These are phyloP conservation scores for Aphanomyces astaci DNA, from an alignment of 352 stramenopile genomes.

Conservation along the genomic window DNA sequence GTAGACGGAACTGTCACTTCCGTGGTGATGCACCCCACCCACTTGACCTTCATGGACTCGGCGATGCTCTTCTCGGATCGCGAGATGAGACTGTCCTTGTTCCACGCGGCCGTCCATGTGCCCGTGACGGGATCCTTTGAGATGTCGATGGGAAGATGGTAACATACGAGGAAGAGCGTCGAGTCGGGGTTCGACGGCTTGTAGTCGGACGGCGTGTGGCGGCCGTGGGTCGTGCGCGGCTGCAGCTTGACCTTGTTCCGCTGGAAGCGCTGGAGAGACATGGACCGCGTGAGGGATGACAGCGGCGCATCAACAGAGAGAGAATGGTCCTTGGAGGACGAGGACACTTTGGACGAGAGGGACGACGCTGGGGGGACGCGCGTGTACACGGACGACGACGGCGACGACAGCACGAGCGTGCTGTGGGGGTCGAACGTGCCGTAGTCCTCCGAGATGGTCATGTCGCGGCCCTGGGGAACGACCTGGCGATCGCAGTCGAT, in stretches of 20 bases:
- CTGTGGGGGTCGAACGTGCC: conserved; percentile 56
- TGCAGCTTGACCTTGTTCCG: conserved; percentile 60
- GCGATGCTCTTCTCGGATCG: conserved; percentile 82
- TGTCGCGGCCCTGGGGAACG: conserved; percentile 68
- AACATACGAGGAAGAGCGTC: conserved; percentile 88
- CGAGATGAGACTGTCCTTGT: conserved; percentile 88
- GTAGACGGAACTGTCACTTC: conserved; percentile 1
- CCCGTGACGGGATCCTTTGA: conserved; percentile 50
- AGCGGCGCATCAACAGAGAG: conserved; percentile 18
- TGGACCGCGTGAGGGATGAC: conserved; percentile 17
- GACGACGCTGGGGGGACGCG: conserved; percentile 29
- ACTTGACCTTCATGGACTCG: conserved; percentile 76
- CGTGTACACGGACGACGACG: conserved; percentile 31
- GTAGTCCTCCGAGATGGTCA: conserved; percentile 72
- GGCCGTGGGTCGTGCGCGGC: conserved; percentile 55
- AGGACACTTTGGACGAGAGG: background rate
- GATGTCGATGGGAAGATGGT: conserved; percentile 88
- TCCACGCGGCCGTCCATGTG: conserved; percentile 83
- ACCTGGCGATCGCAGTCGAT: conserved; percentile 64
- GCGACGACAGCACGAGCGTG: conserved; percentile 30
- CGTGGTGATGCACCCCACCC: conserved; percentile 76
- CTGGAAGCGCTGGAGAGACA: conserved; percentile 45
- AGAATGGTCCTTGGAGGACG: background rate
- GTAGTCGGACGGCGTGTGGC: conserved; percentile 68
- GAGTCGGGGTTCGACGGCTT: conserved; percentile 37